Percentiles rank a stretch among this genome's conserved stretches.
Evolutionary conservation across 2,329 filamentous ascomycete genomes (phyloP).

Genomic region (Xylariaceae sp.): DNA sequence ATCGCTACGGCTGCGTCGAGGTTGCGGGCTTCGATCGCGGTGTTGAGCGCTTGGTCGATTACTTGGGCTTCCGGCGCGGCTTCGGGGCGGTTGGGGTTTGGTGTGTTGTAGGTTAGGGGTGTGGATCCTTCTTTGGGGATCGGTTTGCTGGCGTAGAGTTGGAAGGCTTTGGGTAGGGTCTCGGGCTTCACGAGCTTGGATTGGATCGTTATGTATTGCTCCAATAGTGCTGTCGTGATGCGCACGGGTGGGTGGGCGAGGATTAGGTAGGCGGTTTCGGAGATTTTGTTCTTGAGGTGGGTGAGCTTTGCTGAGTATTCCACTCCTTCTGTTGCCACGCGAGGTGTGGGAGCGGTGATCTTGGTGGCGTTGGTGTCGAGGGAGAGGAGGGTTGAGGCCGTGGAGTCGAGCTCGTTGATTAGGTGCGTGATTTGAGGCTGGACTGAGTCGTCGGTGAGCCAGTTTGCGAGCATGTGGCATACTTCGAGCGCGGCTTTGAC

Average conservation of each 20-base stretch:
- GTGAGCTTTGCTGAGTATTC: conserved; percentile 31
- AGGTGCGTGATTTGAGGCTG: conserved; percentile 30
- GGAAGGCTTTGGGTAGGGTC: conserved; percentile 74
- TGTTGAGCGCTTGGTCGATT: conserved; percentile 70
- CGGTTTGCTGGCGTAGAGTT: conserved; percentile 80
- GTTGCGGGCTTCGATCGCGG: conserved; percentile 75
- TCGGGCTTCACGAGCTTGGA: conserved; percentile 67
- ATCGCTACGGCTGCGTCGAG: conserved; percentile 74
- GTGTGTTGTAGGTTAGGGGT: conserved; percentile 55
- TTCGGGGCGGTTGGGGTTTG: conserved; percentile 64
- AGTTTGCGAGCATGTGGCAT: conserved; percentile 27
- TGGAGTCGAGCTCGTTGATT: conserved; percentile 32
- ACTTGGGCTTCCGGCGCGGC: conserved; percentile 69
- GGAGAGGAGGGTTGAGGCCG: conserved; percentile 33
- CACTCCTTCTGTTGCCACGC: conserved; percentile 15
- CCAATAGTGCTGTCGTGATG: conserved; percentile 69
- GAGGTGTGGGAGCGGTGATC: not conserved
- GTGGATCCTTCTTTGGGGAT: conserved; percentile 58
- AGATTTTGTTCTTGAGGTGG: conserved; percentile 49
- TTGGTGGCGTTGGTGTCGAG: conserved; percentile 24
- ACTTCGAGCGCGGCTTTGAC: conserved; percentile 26
- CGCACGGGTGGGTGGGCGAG: conserved; percentile 72
- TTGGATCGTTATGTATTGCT: conserved; percentile 73
- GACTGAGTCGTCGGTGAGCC: conserved; percentile 28
- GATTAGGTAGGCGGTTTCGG: conserved; percentile 62